These are phyloP conservation scores for Dichotomocladium elegans DNA, from an alignment of 371 early-diverging fungal species.

Conservation along the genomic window DNA sequence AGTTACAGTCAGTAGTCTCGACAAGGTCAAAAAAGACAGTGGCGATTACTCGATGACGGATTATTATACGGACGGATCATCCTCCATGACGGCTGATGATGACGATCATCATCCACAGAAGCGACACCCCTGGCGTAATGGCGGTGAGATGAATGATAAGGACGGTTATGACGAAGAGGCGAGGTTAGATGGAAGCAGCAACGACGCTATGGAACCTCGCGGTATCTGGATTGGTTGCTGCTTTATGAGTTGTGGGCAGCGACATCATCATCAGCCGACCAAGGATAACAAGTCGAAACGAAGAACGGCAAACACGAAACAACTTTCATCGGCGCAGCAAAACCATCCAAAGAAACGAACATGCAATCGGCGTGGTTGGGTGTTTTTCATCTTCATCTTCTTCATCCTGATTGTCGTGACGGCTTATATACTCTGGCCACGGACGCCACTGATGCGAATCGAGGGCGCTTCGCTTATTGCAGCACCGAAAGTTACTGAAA, in stretches of 20 bases:
- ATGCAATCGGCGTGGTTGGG: slow-evolving; percentile 33
- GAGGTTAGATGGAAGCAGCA: neutral
- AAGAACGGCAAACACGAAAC: slow-evolving; percentile 8
- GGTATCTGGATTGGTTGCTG: slow-evolving; percentile 44
- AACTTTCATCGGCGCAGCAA: slow-evolving; percentile 8
- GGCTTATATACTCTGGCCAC: slow-evolving; percentile 35
- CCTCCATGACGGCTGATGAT: slow-evolving; percentile 2
- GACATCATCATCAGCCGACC: slow-evolving; percentile 8
- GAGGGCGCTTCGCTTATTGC: slow-evolving; percentile 35
- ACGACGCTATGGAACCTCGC: neutral
- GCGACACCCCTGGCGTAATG: slow-evolving; percentile 3
- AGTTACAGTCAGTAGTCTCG: no score
- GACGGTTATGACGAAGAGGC: no score
- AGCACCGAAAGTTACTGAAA: slow-evolving; percentile 29
- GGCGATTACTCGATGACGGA: slow-evolving; percentile 1
- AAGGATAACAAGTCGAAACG: neutral
- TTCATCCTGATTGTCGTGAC: slow-evolving; percentile 18
- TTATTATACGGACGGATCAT: slow-evolving; percentile 5
- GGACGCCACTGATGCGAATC: slow-evolving; percentile 44
- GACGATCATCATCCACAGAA: slow-evolving; percentile 1
- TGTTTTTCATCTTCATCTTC: slow-evolving; percentile 28
- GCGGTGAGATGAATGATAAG: no score
- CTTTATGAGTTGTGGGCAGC: slow-evolving; percentile 27
- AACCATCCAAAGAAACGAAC: slow-evolving; percentile 1
- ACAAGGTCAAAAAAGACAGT: neutral